Conservation (phyloP, 257 asterid genomes). For the Solanum ossicruentum region DNA sequence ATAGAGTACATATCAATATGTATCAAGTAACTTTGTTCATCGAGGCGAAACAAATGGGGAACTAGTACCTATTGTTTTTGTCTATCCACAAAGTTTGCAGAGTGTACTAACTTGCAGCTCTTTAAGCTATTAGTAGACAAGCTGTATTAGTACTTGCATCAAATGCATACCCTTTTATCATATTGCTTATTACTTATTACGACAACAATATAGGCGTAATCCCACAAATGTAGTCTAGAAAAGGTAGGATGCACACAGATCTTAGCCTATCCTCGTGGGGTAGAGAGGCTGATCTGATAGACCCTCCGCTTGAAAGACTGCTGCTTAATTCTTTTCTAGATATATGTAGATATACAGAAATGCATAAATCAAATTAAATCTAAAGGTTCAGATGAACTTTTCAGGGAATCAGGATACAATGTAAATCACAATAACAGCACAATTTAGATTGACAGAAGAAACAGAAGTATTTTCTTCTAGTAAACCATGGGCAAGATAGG, state of each 20-base stretch:
- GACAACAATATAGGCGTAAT: not conserved
- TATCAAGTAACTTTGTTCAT: not conserved
- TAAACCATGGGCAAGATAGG: not conserved
- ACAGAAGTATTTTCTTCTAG: not conserved
- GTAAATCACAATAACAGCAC: not conserved
- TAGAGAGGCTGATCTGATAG: not conserved
- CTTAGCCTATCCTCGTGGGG: not conserved
- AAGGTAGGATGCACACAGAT: rapidly evolving
- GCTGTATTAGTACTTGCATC: not conserved
- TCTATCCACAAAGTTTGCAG: not conserved
- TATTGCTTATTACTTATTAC: not conserved
- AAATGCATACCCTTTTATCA: not conserved
- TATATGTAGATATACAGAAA: not conserved
- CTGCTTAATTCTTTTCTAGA: not conserved
- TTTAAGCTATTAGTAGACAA: not conserved
- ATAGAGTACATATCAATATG: not conserved
- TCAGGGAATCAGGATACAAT: not conserved
- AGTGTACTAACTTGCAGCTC: not conserved
- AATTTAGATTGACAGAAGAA: not conserved
- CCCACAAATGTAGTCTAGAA: not conserved
- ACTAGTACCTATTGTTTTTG: not conserved
- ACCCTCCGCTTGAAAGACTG: not conserved
- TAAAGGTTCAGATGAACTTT: not conserved
- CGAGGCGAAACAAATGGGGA: not conserved
- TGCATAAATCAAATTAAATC: not conserved